Evolutionary conservation across 75 land plant genomes (phyloP).

Genomic region (Sequoia sempervirens): DNA sequence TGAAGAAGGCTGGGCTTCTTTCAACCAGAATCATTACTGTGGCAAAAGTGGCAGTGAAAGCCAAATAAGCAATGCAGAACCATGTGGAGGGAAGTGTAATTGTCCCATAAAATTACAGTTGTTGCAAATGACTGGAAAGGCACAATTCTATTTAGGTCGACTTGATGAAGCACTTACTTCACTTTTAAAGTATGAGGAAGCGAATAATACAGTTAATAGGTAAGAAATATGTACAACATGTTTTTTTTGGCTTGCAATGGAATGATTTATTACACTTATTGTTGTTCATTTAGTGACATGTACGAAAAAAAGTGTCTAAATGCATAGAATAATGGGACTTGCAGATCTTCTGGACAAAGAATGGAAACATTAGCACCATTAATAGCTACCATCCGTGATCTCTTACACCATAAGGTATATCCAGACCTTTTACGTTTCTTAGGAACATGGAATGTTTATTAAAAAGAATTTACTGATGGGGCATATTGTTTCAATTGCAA

Average conservation of each 20-base stretch:
- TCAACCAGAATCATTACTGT: slow-evolving; percentile 34
- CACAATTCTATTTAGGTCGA: slow-evolving; percentile 54
- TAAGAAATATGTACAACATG: slow-evolving; percentile 11
- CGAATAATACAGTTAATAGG: slow-evolving; percentile 7
- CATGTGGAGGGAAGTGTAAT: slow-evolving; percentile 9
- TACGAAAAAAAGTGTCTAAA: background rate
- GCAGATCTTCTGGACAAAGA: slow-evolving; percentile 22
- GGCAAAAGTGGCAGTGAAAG: slow-evolving; percentile 9
- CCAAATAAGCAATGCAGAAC: slow-evolving; percentile 8
- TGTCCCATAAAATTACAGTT: slow-evolving; percentile 35
- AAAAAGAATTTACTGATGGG: background rate
- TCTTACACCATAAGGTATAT: slow-evolving; percentile 54
- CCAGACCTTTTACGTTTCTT: background rate
- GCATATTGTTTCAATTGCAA: background rate
- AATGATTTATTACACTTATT: background rate
- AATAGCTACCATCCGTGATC: slow-evolving; percentile 38
- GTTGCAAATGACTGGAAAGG: slow-evolving; percentile 37
- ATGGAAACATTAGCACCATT: slow-evolving; percentile 43
- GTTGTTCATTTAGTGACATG: background rate
- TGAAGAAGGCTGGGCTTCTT: slow-evolving; percentile 37
- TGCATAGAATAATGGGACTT: background rate
- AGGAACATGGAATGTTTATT: background rate
- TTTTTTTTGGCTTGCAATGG: background rate
- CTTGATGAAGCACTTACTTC: slow-evolving; percentile 57
- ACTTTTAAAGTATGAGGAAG: slow-evolving; percentile 41